Base-by-base conservation (phyloP, 179 eudicot species). In the Sideroxylon spinosum region DNA sequence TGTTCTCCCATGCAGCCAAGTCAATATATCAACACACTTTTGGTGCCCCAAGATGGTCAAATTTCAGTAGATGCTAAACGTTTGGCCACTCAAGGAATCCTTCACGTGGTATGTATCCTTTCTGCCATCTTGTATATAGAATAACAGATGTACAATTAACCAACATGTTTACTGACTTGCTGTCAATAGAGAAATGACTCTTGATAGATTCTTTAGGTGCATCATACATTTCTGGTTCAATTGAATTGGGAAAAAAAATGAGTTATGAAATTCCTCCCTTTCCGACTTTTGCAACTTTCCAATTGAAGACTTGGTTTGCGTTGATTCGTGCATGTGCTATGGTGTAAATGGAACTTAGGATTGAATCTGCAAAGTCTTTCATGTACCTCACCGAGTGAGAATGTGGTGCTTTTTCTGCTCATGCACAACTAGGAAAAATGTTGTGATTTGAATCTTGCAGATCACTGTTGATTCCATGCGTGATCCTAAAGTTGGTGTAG, bases 1-100 rank as follows among this genome's bases (percentile, higher is more conserved):
- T 68, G 22, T 67, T 48, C 26, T 22, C 65, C 59, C 83, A 14
- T 84, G 85, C 93, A 95, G 99, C 96, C 99, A 68, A 87, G 84
- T 80, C 81, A 83, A 74, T 95, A 93, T 76, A 86, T 93, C 56
- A 93, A 92, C 80, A 89, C 96, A 57, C 83, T 95, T 73, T 85
- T 95, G 85, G 98, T 91, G 80, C 99, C 99, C 57, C 90, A 86
- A 84, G 88, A 86, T 80, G 89, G 96, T 77, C 85, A 84, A 84
- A 82, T 95, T 79, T 85, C 89, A 26, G 86, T 91, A 44, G 94
- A 91, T 81, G 69, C 78, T 74, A 84, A 77, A 57, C 48, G 70
- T 76, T 86, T 95, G 86, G 86, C 81, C 57, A 75, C 79, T 53
- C 92, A 87, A 81, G 97, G 96, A 80, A 90, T 95, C 76, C 61